Percentiles rank a stretch among this genome's conserved stretches.
Conservation (phyloP, 148 eudicot genomes). For the Chenopodium suecicum region DNA sequence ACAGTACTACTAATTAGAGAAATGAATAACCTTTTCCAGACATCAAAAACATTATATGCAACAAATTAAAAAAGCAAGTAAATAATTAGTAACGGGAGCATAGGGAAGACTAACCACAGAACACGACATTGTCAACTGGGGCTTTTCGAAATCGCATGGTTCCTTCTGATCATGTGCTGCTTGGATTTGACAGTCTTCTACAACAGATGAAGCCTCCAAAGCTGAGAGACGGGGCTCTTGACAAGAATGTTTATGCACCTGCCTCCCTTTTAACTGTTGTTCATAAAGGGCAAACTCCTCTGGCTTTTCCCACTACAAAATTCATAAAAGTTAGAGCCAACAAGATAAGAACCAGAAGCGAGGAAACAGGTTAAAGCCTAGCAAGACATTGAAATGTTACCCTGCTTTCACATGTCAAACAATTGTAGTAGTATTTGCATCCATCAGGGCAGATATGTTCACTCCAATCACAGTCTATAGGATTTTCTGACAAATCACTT, state of each 20-base stretch:
- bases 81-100: neutral
- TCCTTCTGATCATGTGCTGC: slow-evolving; percentile 26
- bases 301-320: slow-evolving; percentile 82
- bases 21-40: neutral
- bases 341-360: neutral
- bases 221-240: slow-evolving; percentile 22
- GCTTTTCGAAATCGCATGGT: slow-evolving; percentile 20
- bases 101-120: slow-evolving; percentile 31
- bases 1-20: neutral
- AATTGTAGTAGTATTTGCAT: slow-evolving; percentile 66
- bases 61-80: neutral
- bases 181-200: slow-evolving; percentile 32
- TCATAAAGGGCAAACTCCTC: slow-evolving; percentile 61
- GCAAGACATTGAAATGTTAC: slow-evolving; percentile 37
- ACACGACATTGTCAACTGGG: slow-evolving; percentile 29
- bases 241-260: slow-evolving; percentile 27
- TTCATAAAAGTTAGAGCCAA: slow-evolving; percentile 15
- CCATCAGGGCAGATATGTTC: slow-evolving; percentile 95
- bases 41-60: neutral
- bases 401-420: slow-evolving; percentile 79
- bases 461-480: slow-evolving; percentile 79
- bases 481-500: slow-evolving; percentile 30
- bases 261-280: slow-evolving; percentile 38
- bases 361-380: slow-evolving; percentile 1
- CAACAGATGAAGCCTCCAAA: slow-evolving; percentile 30